Evolutionary conservation across 2,329 filamentous ascomycete genomes (phyloP), one percentile per base, ranked within the genome.

Genomic region (Tolypocladium pustulatum): DNA sequence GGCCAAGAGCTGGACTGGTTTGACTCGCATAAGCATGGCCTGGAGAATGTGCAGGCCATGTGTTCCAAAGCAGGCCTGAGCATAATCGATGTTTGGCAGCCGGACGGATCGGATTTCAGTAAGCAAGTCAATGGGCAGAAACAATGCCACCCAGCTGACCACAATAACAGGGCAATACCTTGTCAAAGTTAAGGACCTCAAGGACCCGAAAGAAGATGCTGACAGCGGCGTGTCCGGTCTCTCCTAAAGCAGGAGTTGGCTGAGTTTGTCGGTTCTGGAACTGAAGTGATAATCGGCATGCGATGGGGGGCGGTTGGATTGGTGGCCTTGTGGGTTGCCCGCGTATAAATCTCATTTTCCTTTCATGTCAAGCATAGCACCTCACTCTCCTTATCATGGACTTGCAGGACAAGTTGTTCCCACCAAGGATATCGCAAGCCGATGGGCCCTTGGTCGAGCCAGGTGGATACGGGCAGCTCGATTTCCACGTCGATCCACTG

Each of bases 1-100:
- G 73, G 70, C 17, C 66, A 73, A 51, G 71, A 75, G 59, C 65
- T 75, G 20, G 74, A 76, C 60, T 76, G 74, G 74, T 76, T 76
- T 60, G 74, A 76, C 62, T 73, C 74, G 37, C 74, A 76, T 64
- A 76, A 75, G 63, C 75, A 75, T 54, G 65, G 67, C 54, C 70
- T 73, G 61, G 60, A 66, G 4, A 67, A 66, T 36, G 73, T 76
- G 15, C 66, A 66, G 30, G 65, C 70, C 59, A 76, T 76, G 74
- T 75, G 73, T 59, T 65, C 64, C 59, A 70, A 73, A 65, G 71
- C 72, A 46, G 72, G 71, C 54, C 64, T 76, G 62, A 68, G 66
- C 54, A 67, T 75, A 40, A 61, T 72, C 41, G 64, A 70, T 53
- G 65, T 70, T 38, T 76, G 72, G 72, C 67, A 72, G 61, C 68